Conservation (phyloP, 2,329 filamentous ascomycete genomes). For the Nothophaeocryptopus gaeumannii region DNA sequence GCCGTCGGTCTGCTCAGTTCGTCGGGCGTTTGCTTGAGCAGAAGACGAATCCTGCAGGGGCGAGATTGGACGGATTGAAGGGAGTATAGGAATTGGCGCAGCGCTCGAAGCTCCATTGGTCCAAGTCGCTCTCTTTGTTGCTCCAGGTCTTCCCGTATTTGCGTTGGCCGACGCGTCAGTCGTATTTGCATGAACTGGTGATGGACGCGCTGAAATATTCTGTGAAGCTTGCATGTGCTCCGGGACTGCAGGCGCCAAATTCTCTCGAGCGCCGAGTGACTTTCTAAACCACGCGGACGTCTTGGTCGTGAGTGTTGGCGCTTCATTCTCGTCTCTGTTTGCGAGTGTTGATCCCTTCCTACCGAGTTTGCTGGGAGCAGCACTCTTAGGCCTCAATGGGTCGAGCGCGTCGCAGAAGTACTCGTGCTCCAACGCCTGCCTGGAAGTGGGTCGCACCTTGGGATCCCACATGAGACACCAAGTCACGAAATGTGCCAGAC, state of each 20-base stretch:
- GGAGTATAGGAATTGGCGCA: conserved; percentile 92
- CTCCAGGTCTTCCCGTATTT: conserved; percentile 56
- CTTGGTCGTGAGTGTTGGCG: conserved; percentile 67
- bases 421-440: conserved; percentile 90
- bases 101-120: conserved; percentile 70
- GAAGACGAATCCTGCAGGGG: conserved; percentile 93
- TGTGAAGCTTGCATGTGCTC: conserved; percentile 42
- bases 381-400: conserved; percentile 87
- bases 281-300: conserved; percentile 92
- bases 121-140: conserved; percentile 88
- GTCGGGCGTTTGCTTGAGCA: conserved; percentile 74
- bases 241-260: conserved; percentile 61
- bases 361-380: conserved; percentile 73
- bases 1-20: conserved; percentile 47
- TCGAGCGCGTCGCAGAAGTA: conserved; percentile 93
- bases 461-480: conserved; percentile 99
- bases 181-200: conserved; percentile 44
- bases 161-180: conserved; percentile 41
- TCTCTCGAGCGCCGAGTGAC: conserved; percentile 79
- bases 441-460: conserved; percentile 82
- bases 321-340: conserved; percentile 61
- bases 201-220: conserved; percentile 42
- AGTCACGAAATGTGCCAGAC: conserved; percentile 88
- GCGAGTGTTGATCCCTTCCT: conserved; percentile 84
- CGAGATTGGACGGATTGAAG: conserved; percentile 90